Percentiles rank a stretch among this genome's conserved stretches.
Evolutionary conservation across 129 eudicot genomes (phyloP).

Genomic region (Glebionis coronaria): DNA sequence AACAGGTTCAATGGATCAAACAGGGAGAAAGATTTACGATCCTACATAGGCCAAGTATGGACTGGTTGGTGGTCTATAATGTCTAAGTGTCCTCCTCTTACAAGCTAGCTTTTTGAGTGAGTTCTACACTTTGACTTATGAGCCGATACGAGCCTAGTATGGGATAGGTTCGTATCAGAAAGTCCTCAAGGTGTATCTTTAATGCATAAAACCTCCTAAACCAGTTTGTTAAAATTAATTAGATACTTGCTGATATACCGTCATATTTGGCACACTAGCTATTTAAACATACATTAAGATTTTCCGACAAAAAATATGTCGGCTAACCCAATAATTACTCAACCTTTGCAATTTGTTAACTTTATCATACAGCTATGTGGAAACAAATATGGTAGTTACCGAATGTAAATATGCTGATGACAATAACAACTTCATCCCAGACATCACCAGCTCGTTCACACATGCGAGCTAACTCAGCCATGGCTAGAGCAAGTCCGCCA

Average conservation of each 20-base stretch:
- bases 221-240: not conserved
- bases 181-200: constrained; percentile 3
- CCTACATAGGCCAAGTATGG: too few species aligned
- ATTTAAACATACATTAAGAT: not conserved
- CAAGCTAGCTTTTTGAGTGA: too few species aligned
- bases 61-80: too few species aligned
- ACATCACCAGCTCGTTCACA: constrained; percentile 40
- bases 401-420: constrained; percentile 50
- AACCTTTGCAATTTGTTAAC: not conserved
- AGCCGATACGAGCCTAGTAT: too few species aligned
- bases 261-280: not conserved
- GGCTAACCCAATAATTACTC: not conserved
- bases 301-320: not conserved
- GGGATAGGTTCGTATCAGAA: too few species aligned
- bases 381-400: constrained; percentile 33
- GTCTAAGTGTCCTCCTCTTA: too few species aligned
- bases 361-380: not conserved
- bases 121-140: too few species aligned
- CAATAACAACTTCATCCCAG: constrained; percentile 52
- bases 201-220: constrained; percentile 8
- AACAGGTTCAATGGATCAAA: not conserved
- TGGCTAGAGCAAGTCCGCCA: constrained; percentile 68
- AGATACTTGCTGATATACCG: not conserved
- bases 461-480: constrained; percentile 48
- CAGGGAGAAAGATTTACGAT: too few species aligned